Evolutionary conservation across 2,329 filamentous ascomycete species (phyloP), one percentile per base, ranked within the genome.

Genomic region (Ascochyta clinopodiicola): DNA sequence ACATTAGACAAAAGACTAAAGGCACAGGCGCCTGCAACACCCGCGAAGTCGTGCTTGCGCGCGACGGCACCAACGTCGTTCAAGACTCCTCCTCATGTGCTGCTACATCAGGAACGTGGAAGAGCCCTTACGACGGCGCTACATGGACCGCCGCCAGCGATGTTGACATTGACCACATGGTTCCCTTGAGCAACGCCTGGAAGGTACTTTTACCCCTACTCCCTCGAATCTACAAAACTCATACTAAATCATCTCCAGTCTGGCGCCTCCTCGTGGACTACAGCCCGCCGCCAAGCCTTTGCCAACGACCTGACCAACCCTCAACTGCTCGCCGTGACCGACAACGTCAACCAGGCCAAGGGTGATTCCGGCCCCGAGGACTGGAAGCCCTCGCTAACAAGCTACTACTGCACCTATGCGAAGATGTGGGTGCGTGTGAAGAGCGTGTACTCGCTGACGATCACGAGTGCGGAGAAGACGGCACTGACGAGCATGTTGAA

Each of bases 101-200:
- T 1, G 75, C 88, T 0, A 87, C 82, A 0, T 85, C 84, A 3
- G 91, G 91, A 4, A 80, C 78, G 0, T 95, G 91, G 91, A 75
- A 73, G 36, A 88, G 84, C 32, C 88, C 89, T 0, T 95, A 90
- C 71, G 91, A 94, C 67, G 90, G 89, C 15, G 87, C 78, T 0
- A 86, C 81, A 1, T 92, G 88, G 88, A 88, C 85, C 0, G 78
- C 80, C 0, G 84, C 89, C 1, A 83, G 81, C 17, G 88, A 93
- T 64, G 74, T 95, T 1, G 90, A 94, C 64, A 94, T 95, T 56
- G 91, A 95, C 73, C 91, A 95, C 72, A 82, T 95, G 77, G 89
- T 96, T 2, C 90, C 91, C 0, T 74, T 96, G 57, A 88, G 88
- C 70, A 91, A 93, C 68, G 90, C 90, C 5, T 94, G 90, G 90